phyloP scores from a whole-genome alignment of 805 yeast species.

The Candida xyloterini region DNA sequence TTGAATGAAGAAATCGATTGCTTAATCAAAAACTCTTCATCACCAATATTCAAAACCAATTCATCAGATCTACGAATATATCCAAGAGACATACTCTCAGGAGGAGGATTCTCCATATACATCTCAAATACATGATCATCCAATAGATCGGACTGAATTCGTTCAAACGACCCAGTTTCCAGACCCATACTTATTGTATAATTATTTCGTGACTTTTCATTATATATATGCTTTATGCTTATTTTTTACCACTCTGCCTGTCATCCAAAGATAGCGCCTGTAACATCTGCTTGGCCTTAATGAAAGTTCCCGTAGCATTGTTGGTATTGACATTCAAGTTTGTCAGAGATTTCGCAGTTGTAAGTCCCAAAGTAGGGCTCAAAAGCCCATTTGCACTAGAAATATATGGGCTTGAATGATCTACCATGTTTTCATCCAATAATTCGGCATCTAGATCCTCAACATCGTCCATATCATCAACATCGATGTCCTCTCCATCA shows the following conservation, averaged over 20 bases:
- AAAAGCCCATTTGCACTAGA: slow-evolving; percentile 3
- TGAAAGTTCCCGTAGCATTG: slow-evolving; percentile 24
- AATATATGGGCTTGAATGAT: slow-evolving; percentile 6
- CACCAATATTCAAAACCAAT: slow-evolving; percentile 17
- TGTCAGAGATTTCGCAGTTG: slow-evolving; percentile 14
- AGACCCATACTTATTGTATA: neutral
- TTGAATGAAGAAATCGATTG: slow-evolving; percentile 35
- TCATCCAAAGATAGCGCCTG: slow-evolving; percentile 17
- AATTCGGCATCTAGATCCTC: slow-evolving; percentile 17
- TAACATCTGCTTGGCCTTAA: slow-evolving; percentile 25
- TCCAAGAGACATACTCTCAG: slow-evolving; percentile 23
- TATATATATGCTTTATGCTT: slow-evolving; percentile 1
- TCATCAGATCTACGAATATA: slow-evolving; percentile 22
- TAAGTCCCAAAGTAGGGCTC: slow-evolving; percentile 14
- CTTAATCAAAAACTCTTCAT: slow-evolving; percentile 22
- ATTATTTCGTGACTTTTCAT: slow-evolving; percentile 3
- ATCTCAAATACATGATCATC: slow-evolving; percentile 30
- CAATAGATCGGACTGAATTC: slow-evolving; percentile 12
- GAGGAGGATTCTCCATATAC: slow-evolving; percentile 18
- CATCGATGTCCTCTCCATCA: slow-evolving; percentile 30
- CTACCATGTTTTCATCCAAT: slow-evolving; percentile 10
- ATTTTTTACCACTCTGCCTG: neutral
- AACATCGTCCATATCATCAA: slow-evolving; percentile 31
- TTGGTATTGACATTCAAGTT: slow-evolving; percentile 16
- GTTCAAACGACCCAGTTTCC: slow-evolving; percentile 5